A percentile compares a stretch with the other conserved stretches of the same genome.
Conservation (phyloP, 139 green algal species). For the Coelastrella sp. region DNA sequence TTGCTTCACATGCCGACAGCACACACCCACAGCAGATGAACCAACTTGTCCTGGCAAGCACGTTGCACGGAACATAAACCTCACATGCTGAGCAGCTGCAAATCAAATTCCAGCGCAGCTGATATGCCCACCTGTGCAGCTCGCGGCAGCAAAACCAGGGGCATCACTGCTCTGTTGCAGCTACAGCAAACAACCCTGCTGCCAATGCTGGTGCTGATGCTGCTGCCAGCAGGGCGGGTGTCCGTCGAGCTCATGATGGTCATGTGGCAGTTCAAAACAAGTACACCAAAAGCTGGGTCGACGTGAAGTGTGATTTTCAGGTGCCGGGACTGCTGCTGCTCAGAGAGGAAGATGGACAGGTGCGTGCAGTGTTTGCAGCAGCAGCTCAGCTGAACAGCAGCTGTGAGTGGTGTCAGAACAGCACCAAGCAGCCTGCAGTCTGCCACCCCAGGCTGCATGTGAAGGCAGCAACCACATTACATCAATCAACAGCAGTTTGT, state of each 20-base stretch:
- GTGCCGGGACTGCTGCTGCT: slow-evolving; percentile 32
- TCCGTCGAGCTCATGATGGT: slow-evolving; percentile 21
- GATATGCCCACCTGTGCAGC: background rate
- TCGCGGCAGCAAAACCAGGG: background rate
- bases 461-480: no score
- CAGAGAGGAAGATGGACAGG: slow-evolving; percentile 10
- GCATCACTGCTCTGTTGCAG: background rate
- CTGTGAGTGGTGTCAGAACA: background rate
- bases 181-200: background rate
- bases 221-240: slow-evolving; percentile 8
- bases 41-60: no score
- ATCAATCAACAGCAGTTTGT: no score
- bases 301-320: slow-evolving; percentile 35
- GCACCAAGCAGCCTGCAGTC: no score
- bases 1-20: no score
- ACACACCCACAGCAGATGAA: no score
- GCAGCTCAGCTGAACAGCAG: background rate
- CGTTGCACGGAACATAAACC: no score
- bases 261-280: slow-evolving; percentile 22
- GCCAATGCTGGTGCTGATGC: no score
- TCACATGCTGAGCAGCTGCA: no score
- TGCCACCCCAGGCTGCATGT: no score
- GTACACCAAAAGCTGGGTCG: slow-evolving; percentile 17
- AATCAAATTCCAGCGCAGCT: no score
- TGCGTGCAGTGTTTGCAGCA: background rate